Evolutionary conservation across 179 eudicot genomes (phyloP), one percentile per base, ranked within the genome.

Genomic region (Camellia oleifera): DNA sequence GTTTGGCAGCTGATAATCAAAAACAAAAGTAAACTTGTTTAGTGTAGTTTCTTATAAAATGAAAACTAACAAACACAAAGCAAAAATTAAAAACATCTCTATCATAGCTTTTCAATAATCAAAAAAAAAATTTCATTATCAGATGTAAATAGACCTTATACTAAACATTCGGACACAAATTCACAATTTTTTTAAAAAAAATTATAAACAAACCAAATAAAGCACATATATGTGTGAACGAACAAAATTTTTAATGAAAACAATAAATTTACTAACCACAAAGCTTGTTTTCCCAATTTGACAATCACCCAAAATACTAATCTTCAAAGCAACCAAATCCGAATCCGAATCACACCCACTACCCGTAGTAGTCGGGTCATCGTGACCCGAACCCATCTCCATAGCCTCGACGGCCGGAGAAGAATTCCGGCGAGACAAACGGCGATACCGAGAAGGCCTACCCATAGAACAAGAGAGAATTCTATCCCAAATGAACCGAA

Each of bases 251-350:
- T n/a, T 7, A 69, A 54, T 54, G 0, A 17, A 3, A 14, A 32
- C 40, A 32, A 32, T 32, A 32, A 32, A 45, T 53, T 8, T 26
- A 75, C 88, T 87, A 72, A 94, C 98, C 90, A 89, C 82, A 81
- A 95, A 95, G 79, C 85, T 89, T 40, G 98, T 95, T 84, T 95
- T 92, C n/a, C 97, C 94, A 82, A 89, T 88, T 23, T 89, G 88
- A 54, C 92, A 91, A 88, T 91, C 97, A 77, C 94, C 94, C 66
- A 92, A 75, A 76, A 89, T 69, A 69, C 90, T 87, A 81, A 92
- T 86, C 80, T 91, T 90, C 56, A 92, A 83, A 13, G 82, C 83
- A 50, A 96, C 98, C 78, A 92, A 87, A 88, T 94, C 98, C 0
- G 95, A 89, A 83, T 95, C 98, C 7, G 91, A 79, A 7, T 92